Base-by-base conservation (phyloP, 257 asterid species). In the Eucommia ulmoides region DNA sequence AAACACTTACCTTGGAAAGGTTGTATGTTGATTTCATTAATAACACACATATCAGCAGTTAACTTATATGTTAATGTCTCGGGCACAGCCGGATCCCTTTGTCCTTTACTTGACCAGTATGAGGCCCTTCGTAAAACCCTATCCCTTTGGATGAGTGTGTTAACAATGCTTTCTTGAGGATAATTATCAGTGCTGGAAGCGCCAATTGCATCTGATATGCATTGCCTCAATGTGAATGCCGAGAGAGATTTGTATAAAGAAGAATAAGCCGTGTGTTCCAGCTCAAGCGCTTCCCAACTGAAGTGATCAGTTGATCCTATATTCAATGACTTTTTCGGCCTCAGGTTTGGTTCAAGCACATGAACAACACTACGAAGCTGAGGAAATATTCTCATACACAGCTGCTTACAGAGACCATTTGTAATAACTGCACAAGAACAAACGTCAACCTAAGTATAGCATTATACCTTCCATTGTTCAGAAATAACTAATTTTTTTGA, bases 61-160 rank as follows among this genome's bases (percentile, higher is more conserved):
- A 85, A 67, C 61, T 75, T 80, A 64, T 85, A 89, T 19, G 75
- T 54, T 35, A 89, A 67, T 0, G 74, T 76, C 83, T 89, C 94
- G 0, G 93, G 84, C 20, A 67, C 82, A 56, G 51, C 60, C 24
- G 93, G 87, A 69, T 85, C 50, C 33, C 65, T 69, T 23, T 82
- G 82, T 29, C 96, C 94, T 75, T 53, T 70, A 61, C 94, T 83
- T 19, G 98, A 89, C 96, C 94, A 83, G 70, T 85, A 85, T 2
- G 84, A 81, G 51, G 82, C 74, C 62, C 75, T 51, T 50, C 65
- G 23, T 4, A 52, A 21, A 54, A 58, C 53, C 53, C 79, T 67
- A 54, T 73, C 88, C 56, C 70, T 66, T 41, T 91, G 88, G 46
- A 48, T 68, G 53, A 85, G 72, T 51, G 96, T 89, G 59, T 78